phyloP scores from a whole-genome alignment of 2,329 filamentous ascomycete species.

The Phoma sp. region DNA sequence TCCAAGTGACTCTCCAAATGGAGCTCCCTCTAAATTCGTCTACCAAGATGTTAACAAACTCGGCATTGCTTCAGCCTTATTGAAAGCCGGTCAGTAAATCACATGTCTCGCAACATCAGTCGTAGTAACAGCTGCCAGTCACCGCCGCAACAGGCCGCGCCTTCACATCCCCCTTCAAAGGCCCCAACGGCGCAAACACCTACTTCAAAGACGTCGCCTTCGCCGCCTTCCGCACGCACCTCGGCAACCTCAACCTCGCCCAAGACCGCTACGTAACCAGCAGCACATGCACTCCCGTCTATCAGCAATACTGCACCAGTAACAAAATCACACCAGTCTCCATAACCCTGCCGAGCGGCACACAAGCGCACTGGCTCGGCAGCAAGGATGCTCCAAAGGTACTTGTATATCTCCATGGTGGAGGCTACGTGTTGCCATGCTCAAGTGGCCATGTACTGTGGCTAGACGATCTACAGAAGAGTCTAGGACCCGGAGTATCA shows the following conservation, averaged over 20 bases:
- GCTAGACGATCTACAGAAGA: slow-evolving; percentile 54
- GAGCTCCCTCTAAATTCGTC: slow-evolving; percentile 5
- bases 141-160: slow-evolving; percentile 44
- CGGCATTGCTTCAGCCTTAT: slow-evolving; percentile 40
- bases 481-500: slow-evolving; percentile 57
- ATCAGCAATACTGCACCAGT: slow-evolving; percentile 46
- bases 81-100: slow-evolving; percentile 39
- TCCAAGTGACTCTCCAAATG: neutral
- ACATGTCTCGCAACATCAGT: no score
- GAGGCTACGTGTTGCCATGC: slow-evolving; percentile 63
- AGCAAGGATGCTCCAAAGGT: slow-evolving; percentile 47
- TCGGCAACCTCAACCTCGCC: slow-evolving; percentile 39
- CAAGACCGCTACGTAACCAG: slow-evolving; percentile 45
- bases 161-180: slow-evolving; percentile 48
- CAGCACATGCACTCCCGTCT: slow-evolving; percentile 35
- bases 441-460: slow-evolving; percentile 58
- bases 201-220: slow-evolving; percentile 48
- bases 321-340: slow-evolving; percentile 49
- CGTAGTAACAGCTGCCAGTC: slow-evolving; percentile 23
- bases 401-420: slow-evolving; percentile 60
- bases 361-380: slow-evolving; percentile 58
- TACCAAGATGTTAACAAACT: slow-evolving; percentile 41
- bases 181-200: slow-evolving; percentile 42
- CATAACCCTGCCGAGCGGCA: slow-evolving; percentile 50
- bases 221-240: slow-evolving; percentile 39